Evolutionary conservation across 768 basidiomycete genomes (phyloP), one percentile per base, ranked within the genome.

Genomic region (Boletus bicolor): DNA sequence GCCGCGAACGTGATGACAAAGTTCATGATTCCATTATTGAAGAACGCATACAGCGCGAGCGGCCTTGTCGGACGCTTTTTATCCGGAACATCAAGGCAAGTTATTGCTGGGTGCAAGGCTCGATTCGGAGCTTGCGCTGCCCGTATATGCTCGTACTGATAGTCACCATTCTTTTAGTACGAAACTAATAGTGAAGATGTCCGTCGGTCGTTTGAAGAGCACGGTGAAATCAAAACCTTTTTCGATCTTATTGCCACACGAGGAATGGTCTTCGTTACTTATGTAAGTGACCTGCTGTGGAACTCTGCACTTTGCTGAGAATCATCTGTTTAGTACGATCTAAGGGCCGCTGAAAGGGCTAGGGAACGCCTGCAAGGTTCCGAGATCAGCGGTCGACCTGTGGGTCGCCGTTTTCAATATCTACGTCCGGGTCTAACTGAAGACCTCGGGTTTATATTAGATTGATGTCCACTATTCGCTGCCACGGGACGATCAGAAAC

Each of bases 261-360:
- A 57, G 97, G 97, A n/a, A 97, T 99, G 91, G 89, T 98, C 14
- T 99, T 99, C 72, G 89, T 98, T 44, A 99, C 96, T 46, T 99
- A 92, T 71, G 97, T 98, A 75, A 82, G 96, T 83, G 47, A 44
- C 37, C 24, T 37, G 8, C 53, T 44, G 54, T 49, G 37, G 17
- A 8, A 24, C n/a, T 24, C 26, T 36, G 14, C 17, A 49, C 11
- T 71, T 61, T 44, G n/a, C 57, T 62, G 49, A 64, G 49, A 50
- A 35, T 1, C 1, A 7, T 54, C n/a, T 34, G 32, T 47, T 15
- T 65, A 99, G 97, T 98, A 75, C 70, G 97, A 99, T 72, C 72
- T 97, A 15, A 84, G 97, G 57, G 91, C 93, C 48, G 96, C 97
- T 41, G 91, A 98, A 74, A 80, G 87, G 66, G 96, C 96, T 6